phyloP scores from a whole-genome alignment of 768 basidiomycete genomes.

The Podaxis rugospora region DNA sequence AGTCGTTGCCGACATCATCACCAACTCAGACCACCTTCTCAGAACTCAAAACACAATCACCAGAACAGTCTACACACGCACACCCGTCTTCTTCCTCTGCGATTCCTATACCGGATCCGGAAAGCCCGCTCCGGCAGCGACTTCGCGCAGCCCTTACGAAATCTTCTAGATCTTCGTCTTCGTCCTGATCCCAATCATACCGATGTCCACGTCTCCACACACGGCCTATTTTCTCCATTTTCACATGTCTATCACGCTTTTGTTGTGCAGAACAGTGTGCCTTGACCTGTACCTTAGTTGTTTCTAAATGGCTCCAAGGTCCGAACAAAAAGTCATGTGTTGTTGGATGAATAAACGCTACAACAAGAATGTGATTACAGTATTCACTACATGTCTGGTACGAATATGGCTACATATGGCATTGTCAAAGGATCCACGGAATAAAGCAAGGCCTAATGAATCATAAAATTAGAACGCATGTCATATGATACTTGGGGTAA shows the following conservation, averaged over 20 bases:
- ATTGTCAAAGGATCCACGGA: background rate
- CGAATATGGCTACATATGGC: background rate
- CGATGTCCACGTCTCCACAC: background rate
- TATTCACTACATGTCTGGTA: background rate
- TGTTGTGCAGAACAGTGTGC: slow-evolving; percentile 7
- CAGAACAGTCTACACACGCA: background rate
- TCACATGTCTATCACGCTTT: slow-evolving; percentile 9
- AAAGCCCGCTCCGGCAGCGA: slow-evolving; percentile 6
- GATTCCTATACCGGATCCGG: background rate
- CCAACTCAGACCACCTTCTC: background rate
- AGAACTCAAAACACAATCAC: slow-evolving; percentile 3
- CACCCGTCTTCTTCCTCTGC: slow-evolving; percentile 1
- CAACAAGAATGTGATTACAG: background rate
- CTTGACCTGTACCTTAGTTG: background rate
- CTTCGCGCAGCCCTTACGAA: slow-evolving; percentile 11
- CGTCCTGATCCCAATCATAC: background rate
- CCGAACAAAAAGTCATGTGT: background rate
- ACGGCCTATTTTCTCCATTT: background rate
- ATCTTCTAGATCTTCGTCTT: background rate
- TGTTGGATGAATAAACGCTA: background rate
- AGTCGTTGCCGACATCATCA: background rate
- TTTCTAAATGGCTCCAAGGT: background rate
- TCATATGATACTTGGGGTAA: background rate
- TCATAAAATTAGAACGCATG: background rate
- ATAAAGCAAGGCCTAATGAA: background rate